Percentiles rank a stretch among this genome's conserved stretches.
Conservation (phyloP, 2,329 filamentous ascomycete species). For the Graphilbum fragrans region DNA sequence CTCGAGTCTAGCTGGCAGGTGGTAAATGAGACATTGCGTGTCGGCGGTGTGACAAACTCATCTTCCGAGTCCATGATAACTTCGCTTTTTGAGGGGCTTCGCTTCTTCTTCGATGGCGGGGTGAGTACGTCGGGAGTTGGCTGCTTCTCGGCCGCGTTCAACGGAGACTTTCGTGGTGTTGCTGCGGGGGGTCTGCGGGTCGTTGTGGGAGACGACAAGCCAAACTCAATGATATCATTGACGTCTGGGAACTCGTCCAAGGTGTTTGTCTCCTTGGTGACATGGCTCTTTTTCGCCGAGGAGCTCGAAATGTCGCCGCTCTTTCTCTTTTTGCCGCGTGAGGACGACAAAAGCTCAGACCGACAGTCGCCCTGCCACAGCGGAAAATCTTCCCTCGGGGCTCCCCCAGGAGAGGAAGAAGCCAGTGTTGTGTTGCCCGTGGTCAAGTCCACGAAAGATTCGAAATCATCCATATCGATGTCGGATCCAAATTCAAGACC, state of each 20-base stretch:
- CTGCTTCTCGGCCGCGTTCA: neutral
- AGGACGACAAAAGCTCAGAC: constrained; percentile 18
- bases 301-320: constrained; percentile 27
- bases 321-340: constrained; percentile 38
- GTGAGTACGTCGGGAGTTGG: neutral
- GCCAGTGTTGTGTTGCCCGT: constrained; percentile 12
- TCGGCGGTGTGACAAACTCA: constrained; percentile 32
- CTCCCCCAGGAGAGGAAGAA: constrained; percentile 3
- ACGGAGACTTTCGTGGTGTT: neutral
- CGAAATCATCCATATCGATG: constrained; percentile 16
- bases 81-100: constrained; percentile 11
- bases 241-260: constrained; percentile 42
- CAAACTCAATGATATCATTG: constrained; percentile 29
- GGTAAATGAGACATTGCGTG: constrained; percentile 20
- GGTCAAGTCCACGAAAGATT: constrained; percentile 21
- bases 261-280: constrained; percentile 17
- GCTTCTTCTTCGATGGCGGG: constrained; percentile 7
- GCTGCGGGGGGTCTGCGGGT: constrained; percentile 1
- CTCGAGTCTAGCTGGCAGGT: constrained; percentile 9
- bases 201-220: constrained; percentile 21
- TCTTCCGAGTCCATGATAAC: constrained; percentile 47
- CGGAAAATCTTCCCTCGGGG: constrained; percentile 19
- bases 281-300: neutral
- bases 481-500: constrained; percentile 11
- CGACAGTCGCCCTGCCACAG: constrained; percentile 31